Base-by-base conservation (phyloP, 495 filamentous ascomycete species). In the Penicillium pulvis region DNA sequence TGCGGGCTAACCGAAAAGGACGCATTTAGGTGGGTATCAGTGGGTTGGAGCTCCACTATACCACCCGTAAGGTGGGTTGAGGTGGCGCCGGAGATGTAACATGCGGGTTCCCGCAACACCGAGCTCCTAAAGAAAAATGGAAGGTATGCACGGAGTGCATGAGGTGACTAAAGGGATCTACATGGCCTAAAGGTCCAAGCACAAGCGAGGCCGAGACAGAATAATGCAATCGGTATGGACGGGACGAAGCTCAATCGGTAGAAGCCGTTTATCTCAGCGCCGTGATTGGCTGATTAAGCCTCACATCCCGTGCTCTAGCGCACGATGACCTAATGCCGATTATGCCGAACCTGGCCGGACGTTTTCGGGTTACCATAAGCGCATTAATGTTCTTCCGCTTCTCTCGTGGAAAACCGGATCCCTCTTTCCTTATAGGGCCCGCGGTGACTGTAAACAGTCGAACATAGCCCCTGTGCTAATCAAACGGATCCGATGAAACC, bases 241-340 rank as follows among this genome's bases (percentile, higher is more conserved):
- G 35, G 39, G 14, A 41, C 2, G 12, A 36, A 3, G 10, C 33
- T 8, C 39, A 41, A 41, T 41, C 14, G 39, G 39, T 36, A 36
- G 33, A 36, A 36, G 9, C 33, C 33, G 33, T 16, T 41, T 41
- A 41, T 41, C 39, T 41, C 14, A 31, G 14, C 23, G 10, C 20
- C 20, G 24, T 49, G 46, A 49, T 49, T 49, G 46, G 46, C 16
- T 31, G 46, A 49, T 17, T 31, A 16, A 28, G 46, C 11, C 7
- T 17, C 14, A 16, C 16, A n/a, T 31, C 16, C 46, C 46, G 12
- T 12, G 16, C 46, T 49, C 14, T 28, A 47, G 9, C 23, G 46
- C 46, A 49, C n/a, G 46, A 49, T 49, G 46, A 49, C 46, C 24
- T 49, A 49, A 49, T 49, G 46, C 46, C 46, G 46, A 49, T 31